These are phyloP conservation scores for Pterocarpus macrocarpus DNA, from an alignment of 306 rosid genomes.

Conservation along the genomic window DNA sequence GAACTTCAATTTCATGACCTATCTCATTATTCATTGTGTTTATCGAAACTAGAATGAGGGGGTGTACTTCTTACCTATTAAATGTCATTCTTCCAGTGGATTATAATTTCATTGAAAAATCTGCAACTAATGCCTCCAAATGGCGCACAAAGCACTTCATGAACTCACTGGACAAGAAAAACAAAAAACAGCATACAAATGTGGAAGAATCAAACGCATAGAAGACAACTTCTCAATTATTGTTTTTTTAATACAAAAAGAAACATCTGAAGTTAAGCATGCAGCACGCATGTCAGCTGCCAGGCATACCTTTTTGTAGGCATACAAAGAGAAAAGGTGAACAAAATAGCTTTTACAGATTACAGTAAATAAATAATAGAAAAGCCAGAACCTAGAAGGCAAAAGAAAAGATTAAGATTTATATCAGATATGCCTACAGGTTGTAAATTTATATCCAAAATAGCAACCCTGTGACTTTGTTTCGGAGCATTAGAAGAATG, in stretches of 20 bases:
- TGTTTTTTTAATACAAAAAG: not conserved
- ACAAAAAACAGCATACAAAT: constrained; percentile 33
- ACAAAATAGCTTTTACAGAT: constrained; percentile 32
- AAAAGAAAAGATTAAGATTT: not conserved
- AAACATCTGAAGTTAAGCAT: constrained; percentile 10
- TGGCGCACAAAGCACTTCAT: constrained; percentile 34
- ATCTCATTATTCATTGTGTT: constrained; percentile 26
- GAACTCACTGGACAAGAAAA: constrained; percentile 58
- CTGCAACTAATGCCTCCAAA: constrained; percentile 41
- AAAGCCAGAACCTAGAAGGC: constrained; percentile 6
- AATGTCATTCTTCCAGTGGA: constrained; percentile 42
- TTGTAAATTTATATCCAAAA: constrained; percentile 1
- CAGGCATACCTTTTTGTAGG: no score
- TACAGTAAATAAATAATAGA: constrained; percentile 15
- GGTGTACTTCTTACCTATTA: constrained; percentile 41
- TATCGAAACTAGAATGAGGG: constrained; percentile 17
- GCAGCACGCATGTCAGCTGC: not conserved
- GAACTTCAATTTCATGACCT: constrained; percentile 31
- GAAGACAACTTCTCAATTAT: not conserved
- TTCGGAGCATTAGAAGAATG: not conserved
- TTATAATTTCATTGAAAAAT: constrained; percentile 10
- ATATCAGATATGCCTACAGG: not conserved
- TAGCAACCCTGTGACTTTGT: not conserved
- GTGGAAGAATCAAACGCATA: not conserved
- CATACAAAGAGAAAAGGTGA: no score